Evolutionary conservation across 495 filamentous ascomycete species (phyloP), one percentile per base, ranked within the genome.

Genomic region (Penicillium cataractarum): DNA sequence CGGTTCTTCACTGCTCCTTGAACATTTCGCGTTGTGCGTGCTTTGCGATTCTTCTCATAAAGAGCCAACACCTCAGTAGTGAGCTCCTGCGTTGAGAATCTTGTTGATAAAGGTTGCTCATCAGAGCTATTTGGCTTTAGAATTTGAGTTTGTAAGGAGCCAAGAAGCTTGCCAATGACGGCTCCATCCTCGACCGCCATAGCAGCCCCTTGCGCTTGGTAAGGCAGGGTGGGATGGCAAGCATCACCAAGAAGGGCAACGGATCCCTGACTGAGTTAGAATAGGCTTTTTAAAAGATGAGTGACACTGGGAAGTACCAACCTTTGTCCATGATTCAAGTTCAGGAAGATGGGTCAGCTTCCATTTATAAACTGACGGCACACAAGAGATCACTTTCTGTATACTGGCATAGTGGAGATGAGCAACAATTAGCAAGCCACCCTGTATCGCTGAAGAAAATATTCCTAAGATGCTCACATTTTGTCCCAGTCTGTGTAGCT

Each of bases 151-250:
- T 46, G 42, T 8, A 46, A 46, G 42, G 42, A 46, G 21, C 42
- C 42, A 24, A 46, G 42, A 22, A 46, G 42, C 42, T 46, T 46
- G 2, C 42, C 42, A 22, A 46, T 46, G 9, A 46, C 2, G 0
- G 10, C 42, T 46, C 42, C 42, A 24, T 46, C 42, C 21, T 46
- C 42, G 21, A 46, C 42, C 7, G 42, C 42, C 42, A 46, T 46
- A 12, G 42, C 42, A 22, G 42, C 42, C 42, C 42, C 42, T 46
- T 46, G 42, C 42, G 42, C 42, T 46, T 46, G 42, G 9, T 46
- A 46, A 15, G 42, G 42, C 19, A 46, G 42, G 13, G 42, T 46
- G 42, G 42, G 42, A 24, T 46, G 42, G 10, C 42, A 46, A 9
- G 42, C 42, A 46, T 46, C 42, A 13, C 42, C 42, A 0, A 46